Conservation (phyloP, 495 filamentous ascomycete genomes). For the Hyaloscypha hepaticicola region DNA sequence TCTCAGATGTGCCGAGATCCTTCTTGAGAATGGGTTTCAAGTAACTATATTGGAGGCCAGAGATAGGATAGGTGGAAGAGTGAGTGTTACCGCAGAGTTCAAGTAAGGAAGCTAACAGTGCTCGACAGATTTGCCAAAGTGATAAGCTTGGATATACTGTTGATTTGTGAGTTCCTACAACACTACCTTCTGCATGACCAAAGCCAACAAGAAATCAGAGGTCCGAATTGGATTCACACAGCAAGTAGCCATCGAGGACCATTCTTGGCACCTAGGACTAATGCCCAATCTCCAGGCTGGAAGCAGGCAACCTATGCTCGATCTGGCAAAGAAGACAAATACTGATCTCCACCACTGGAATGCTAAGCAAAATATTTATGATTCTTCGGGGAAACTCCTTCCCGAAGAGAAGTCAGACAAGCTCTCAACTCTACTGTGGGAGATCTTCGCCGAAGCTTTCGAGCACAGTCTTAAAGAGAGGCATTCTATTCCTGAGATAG, state of each 20-base stretch:
- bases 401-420: constrained; percentile 49
- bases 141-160: constrained; percentile 20
- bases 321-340: constrained; percentile 66
- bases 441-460: constrained; percentile 70
- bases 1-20: constrained; percentile 78
- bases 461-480: constrained; percentile 68
- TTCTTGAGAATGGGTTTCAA: constrained; percentile 70
- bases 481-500: constrained; percentile 57
- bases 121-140: constrained; percentile 35
- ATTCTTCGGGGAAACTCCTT: constrained; percentile 59
- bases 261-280: neutral
- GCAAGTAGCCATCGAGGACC: neutral
- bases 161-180: constrained; percentile 12
- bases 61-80: constrained; percentile 48
- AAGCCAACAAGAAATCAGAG: neutral
- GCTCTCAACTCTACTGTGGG: constrained; percentile 67
- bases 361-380: constrained; percentile 55
- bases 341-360: constrained; percentile 60
- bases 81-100: neutral
- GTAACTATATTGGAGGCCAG: constrained; percentile 86
- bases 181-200: neutral
- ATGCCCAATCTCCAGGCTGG: neutral
- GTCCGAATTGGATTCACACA: constrained; percentile 14
- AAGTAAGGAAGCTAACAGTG: constrained; percentile 34
- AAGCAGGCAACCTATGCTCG: constrained; percentile 34